Evolutionary conservation across 495 filamentous ascomycete species (phyloP).

Genomic region (Margaritispora aquatica): DNA sequence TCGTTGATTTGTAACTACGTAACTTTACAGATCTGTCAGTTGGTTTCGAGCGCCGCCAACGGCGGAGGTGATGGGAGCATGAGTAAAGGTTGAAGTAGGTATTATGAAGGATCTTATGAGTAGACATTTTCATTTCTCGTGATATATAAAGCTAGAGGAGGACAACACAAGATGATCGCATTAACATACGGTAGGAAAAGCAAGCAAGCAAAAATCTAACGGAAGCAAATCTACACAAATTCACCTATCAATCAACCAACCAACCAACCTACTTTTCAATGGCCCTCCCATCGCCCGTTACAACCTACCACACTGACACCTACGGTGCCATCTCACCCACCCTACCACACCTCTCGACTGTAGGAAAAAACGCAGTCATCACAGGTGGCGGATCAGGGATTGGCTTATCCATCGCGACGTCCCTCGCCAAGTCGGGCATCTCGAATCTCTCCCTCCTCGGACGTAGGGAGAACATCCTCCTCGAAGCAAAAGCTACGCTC

Average conservation of each 20-base stretch:
- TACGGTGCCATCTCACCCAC: slow-evolving; percentile 38
- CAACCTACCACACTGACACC: slow-evolving; percentile 27
- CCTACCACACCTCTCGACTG: slow-evolving; percentile 33
- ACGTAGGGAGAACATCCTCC: slow-evolving; percentile 23
- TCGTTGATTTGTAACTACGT: no score
- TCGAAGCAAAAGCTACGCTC: slow-evolving; percentile 20
- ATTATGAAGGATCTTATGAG: no score
- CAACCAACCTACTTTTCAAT: not conserved
- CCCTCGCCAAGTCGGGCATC: slow-evolving; percentile 22
- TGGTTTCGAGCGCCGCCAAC: no score
- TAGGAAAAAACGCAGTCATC: slow-evolving; percentile 39
- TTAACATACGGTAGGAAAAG: no score
- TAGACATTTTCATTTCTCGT: no score
- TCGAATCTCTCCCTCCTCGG: slow-evolving; percentile 11
- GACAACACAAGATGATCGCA: no score
- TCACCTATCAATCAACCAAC: not conserved
- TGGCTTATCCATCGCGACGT: slow-evolving; percentile 23
- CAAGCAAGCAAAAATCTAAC: no score
- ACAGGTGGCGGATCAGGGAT: slow-evolving; percentile 39
- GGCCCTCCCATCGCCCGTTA: slow-evolving; percentile 12
- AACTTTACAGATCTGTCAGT: no score
- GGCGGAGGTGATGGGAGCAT: no score
- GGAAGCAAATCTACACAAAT: no score
- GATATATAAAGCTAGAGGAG: not conserved
- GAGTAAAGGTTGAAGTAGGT: no score